Base-by-base conservation (phyloP, 495 filamentous ascomycete species). In the Platismatia glauca region DNA sequence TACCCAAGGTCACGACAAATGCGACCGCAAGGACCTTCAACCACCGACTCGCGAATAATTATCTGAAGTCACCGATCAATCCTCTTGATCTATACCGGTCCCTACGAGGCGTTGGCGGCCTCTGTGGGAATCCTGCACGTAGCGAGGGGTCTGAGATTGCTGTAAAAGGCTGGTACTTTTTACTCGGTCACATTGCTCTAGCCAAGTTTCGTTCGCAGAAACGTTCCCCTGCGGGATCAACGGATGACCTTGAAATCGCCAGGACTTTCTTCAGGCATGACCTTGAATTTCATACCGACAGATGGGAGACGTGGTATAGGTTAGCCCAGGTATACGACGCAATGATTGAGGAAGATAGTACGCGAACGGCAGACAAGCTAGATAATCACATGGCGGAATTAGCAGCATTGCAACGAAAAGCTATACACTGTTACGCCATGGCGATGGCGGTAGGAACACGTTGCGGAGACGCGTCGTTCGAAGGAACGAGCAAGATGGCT, bases 221-320 rank as follows among this genome's bases (percentile, higher is more conserved):
- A 66, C 83, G 90, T 20, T 80, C 90, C 56, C 85, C 79, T 29
- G 84, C 87, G 20, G 85, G 85, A 20, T 88, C 89, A 46, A 91
- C 86, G 1, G 89, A 93, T 61, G 94, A 97, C 67, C 78, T 97
- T 46, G 86, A 93, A 57, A 86, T 92, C 46, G 92, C 89, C 4
- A 83, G 88, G 60, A 84, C 81, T 0, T 95, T 89, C 71, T 86
- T 97, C 69, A 79, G 86, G 60, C 84, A 91, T 63, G 93, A 97
- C 67, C 75, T 99, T 3, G 88, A 96, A 66, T 90, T 91, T 70
- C 88, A 84, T 20, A 83, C 84, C 2, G 87, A 92, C 34, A 84
- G 86, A 55, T 99, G 94, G 94, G 92, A 97, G 71, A 86, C 92
- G 0, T 99, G 94, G 95, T 97, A 93, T 72, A 85, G 94, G 55